A percentile compares a stretch with the other conserved stretches of the same genome.
Evolutionary conservation across 805 yeast genomes (phyloP).

Genomic region (Blastobotrys americana): DNA sequence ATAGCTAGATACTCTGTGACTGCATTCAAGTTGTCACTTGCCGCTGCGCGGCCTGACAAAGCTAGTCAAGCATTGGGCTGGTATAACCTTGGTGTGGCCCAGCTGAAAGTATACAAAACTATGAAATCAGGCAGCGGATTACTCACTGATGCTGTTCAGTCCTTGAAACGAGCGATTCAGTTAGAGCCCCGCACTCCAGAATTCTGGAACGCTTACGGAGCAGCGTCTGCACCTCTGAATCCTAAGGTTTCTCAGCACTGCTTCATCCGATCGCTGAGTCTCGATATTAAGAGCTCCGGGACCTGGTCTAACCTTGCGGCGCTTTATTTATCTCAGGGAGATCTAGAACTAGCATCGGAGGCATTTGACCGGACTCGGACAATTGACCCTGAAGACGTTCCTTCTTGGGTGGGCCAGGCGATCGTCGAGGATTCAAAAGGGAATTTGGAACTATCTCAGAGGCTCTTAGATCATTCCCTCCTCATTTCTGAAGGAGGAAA

Average conservation of each 20-base stretch:
- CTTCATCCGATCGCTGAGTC: slow-evolving; percentile 69
- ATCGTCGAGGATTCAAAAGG: slow-evolving; percentile 35
- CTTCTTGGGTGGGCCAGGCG: slow-evolving; percentile 86
- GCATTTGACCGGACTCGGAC: slow-evolving; percentile 71
- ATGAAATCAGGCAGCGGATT: slow-evolving; percentile 25
- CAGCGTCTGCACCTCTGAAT: slow-evolving; percentile 55
- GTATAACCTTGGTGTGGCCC: slow-evolving; percentile 68
- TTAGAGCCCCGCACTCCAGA: slow-evolving; percentile 62
- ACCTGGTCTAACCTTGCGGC: slow-evolving; percentile 82
- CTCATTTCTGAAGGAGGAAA: slow-evolving; percentile 68
- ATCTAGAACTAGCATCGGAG: slow-evolving; percentile 62
- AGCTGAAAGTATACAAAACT: slow-evolving; percentile 40
- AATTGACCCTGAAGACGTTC: slow-evolving; percentile 65
- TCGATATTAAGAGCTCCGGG: slow-evolving; percentile 58
- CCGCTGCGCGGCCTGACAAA: slow-evolving; percentile 17
- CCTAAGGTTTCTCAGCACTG: slow-evolving; percentile 86
- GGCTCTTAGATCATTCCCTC: slow-evolving; percentile 69
- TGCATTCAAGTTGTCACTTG: slow-evolving; percentile 8
- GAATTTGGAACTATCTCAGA: slow-evolving; percentile 41
- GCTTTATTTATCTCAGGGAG: slow-evolving; percentile 61
- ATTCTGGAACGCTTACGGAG: slow-evolving; percentile 80
- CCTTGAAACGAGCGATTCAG: slow-evolving; percentile 60
- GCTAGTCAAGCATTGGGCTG: slow-evolving; percentile 35
- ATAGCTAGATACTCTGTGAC: slow-evolving; percentile 3
- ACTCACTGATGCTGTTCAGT: slow-evolving; percentile 47